Conservation (phyloP, 306 rosid genomes). For the Vicia villosa region DNA sequence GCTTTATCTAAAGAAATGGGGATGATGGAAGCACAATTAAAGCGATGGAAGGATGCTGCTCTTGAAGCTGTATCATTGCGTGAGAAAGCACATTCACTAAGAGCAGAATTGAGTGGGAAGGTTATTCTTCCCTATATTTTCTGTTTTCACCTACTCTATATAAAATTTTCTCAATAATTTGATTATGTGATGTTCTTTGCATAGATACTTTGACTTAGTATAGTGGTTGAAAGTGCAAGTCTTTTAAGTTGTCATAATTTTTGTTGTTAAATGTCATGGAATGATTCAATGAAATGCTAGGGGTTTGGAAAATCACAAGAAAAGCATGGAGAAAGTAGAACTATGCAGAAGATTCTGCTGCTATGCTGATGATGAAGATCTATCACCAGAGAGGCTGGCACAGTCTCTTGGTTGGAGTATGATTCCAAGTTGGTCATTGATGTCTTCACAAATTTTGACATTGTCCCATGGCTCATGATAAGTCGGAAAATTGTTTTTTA, state of each 20-base stretch:
- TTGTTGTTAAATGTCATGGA: constrained; percentile 20
- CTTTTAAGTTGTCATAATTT: constrained; percentile 14
- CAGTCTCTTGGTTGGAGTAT: not conserved
- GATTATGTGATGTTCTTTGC: constrained; percentile 18
- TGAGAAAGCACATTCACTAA: constrained; percentile 67
- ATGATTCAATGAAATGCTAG: constrained; percentile 10
- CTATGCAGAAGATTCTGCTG: not conserved
- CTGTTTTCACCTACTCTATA: constrained; percentile 13
- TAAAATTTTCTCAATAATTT: constrained; percentile 32
- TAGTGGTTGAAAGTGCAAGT: constrained; percentile 16
- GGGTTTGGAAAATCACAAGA: not conserved
- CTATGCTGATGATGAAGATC: not conserved
- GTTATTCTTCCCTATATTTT: constrained; percentile 47
- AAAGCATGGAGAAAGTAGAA: constrained; percentile 16
- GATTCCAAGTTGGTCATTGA: not conserved
- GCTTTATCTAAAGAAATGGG: constrained; percentile 94
- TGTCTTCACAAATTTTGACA: not conserved
- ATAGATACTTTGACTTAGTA: constrained; percentile 14
- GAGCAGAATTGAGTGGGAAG: constrained; percentile 60
- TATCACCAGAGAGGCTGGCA: not conserved
- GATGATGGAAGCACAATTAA: constrained; percentile 91
- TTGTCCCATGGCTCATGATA: too few relatives aligned
- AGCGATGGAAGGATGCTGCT: constrained; percentile 89
- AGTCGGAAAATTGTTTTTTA: too few relatives aligned
- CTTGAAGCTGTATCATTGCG: constrained; percentile 74